Evolutionary conservation across 2,329 filamentous ascomycete genomes (phyloP).

Genomic region (Alternaria viburni): DNA sequence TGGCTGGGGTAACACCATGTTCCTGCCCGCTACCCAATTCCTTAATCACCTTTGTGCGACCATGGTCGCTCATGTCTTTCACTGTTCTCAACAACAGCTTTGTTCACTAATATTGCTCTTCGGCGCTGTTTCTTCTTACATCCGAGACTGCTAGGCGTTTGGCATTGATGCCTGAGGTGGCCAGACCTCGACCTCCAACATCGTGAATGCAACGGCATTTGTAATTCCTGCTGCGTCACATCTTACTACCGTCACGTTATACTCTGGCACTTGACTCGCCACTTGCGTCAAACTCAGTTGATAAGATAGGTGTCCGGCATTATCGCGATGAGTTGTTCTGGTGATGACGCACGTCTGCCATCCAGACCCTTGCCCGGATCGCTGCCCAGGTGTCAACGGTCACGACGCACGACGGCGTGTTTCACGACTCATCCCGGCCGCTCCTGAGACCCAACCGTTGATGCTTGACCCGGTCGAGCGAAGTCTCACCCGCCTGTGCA

Average conservation of each 20-base stretch:
- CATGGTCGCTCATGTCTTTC: background rate
- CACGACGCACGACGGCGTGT: conserved; percentile 21
- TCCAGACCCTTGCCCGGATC: conserved; percentile 17
- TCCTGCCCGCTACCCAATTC: conserved; percentile 12
- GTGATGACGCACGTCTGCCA: conserved; percentile 27
- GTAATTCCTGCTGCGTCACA: conserved; percentile 1
- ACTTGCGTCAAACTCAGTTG: background rate
- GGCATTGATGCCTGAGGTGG: conserved; percentile 29
- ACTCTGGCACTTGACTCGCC: background rate
- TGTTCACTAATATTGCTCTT: conserved; percentile 1
- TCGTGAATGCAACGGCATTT: background rate
- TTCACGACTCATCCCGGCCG: conserved; percentile 31
- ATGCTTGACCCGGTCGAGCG: conserved; percentile 4
- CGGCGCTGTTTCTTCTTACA: conserved; percentile 6
- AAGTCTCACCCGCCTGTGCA: conserved; percentile 1
- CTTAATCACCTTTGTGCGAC: conserved; percentile 10
- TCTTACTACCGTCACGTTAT: background rate
- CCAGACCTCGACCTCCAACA: background rate
- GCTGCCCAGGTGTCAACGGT: conserved; percentile 12
- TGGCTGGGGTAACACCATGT: conserved; percentile 38
- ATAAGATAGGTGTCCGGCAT: background rate
- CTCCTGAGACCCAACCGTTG: conserved; percentile 17
- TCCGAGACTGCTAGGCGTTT: conserved; percentile 42
- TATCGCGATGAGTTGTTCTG: conserved; percentile 1
- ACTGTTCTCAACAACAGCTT: background rate